A percentile compares a stretch with the other conserved stretches of the same genome.
These are phyloP conservation scores for Nakaseomyces kungkrabaensis DNA, from an alignment of 1,139 yeast species.

Conservation along the genomic window DNA sequence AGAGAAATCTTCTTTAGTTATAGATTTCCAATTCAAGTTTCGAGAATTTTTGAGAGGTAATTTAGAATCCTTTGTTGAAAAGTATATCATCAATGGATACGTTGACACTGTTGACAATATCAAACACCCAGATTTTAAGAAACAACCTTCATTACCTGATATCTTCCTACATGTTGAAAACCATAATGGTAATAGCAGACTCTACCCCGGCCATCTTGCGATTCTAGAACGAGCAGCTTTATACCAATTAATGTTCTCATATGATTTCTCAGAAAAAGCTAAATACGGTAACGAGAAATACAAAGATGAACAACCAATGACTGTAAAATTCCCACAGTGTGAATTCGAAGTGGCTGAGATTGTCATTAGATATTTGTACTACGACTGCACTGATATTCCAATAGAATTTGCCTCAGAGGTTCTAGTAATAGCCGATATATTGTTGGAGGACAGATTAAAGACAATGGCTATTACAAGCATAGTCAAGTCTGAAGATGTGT, in stretches of 20 bases:
- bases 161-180: conserved; percentile 35
- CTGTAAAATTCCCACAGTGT: conserved; percentile 34
- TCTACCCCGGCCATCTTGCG: conserved; percentile 57
- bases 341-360: conserved; percentile 41
- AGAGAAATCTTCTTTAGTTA: conserved; percentile 36
- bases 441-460: conserved; percentile 54
- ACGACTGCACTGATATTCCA: conserved; percentile 49
- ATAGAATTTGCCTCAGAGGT: conserved; percentile 43
- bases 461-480: conserved; percentile 54
- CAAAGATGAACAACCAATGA: conserved; percentile 18
- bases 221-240: conserved; percentile 54
- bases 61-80: conserved; percentile 34
- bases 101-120: conserved; percentile 15
- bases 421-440: conserved; percentile 49
- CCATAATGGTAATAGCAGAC: conserved; percentile 22
- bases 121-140: neutral
- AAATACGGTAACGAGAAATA: conserved; percentile 11
- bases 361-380: conserved; percentile 48
- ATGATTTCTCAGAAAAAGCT: conserved; percentile 35
- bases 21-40: conserved; percentile 36
- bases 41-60: conserved; percentile 42
- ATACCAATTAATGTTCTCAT: conserved; percentile 54
- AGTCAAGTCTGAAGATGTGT: conserved; percentile 32
- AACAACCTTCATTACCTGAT: conserved; percentile 37
- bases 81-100: conserved; percentile 30